Base-by-base conservation (phyloP, 768 basidiomycete genomes). In the Auricularia cornea region DNA sequence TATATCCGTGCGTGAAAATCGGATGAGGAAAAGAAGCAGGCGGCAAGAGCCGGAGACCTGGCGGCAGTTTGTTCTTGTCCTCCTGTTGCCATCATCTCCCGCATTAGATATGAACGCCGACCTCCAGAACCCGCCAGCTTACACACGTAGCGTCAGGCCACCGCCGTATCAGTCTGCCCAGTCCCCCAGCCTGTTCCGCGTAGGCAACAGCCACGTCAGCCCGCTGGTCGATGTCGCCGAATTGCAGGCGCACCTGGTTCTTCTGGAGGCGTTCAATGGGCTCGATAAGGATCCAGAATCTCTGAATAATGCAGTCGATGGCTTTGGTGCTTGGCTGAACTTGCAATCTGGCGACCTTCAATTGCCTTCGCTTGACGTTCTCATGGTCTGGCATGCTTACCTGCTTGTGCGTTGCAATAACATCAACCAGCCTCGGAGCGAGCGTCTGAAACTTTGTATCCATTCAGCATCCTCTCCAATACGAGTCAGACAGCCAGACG, bases 331-430 rank as follows among this genome's bases (percentile, higher is more conserved):
- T 10, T 38, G 35, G 35, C 35, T 38, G 35, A 14, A 38, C 35
- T 38, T 14, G 16, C 2, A 2, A 8, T 38, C 35, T 8, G 35
- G 16, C 3, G 10, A 38, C 26, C 35, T 38, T 38, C 35, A 38
- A 14, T 14, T 62, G 18, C 67, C 60, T 12, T 52, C 65, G n/a
- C 52, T 66, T 26, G 67, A 68, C 59, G 63, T 68, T 3, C 31
- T 64, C 23, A 68, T 68, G 67, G 67, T 68, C 23, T 68, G 67
- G 67, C 67, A 68, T 40, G 63, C 63, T 3, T 68, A 68, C 61
- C 44, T 68, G 57, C 61, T 68, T 32, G 62, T 63, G 33, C 54
- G 54, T 28, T n/a, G n/a, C n/a, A n/a, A n/a, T n/a, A n/a, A n/a
- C n/a, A n/a, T n/a, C n/a, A n/a, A n/a, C n/a, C n/a, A n/a, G n/a